phyloP scores from a whole-genome alignment of 2,329 filamentous ascomycete species.

The Calonectria leucothoes region DNA sequence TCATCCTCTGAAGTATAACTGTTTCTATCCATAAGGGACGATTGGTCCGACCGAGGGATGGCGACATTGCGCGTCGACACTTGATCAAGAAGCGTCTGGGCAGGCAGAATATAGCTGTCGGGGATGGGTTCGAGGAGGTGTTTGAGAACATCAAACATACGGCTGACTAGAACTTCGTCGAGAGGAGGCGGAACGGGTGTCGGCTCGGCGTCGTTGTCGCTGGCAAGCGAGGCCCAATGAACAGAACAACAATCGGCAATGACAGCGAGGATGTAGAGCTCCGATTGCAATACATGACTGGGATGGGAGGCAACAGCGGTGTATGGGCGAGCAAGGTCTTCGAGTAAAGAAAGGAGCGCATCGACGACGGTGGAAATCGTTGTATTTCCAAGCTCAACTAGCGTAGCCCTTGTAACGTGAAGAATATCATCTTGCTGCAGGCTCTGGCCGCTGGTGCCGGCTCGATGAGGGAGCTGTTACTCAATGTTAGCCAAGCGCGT shows the following conservation, averaged over 20 bases:
- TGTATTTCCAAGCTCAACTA: constrained; percentile 69
- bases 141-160: constrained; percentile 67
- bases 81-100: constrained; percentile 68
- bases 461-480: constrained; percentile 73
- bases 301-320: constrained; percentile 64
- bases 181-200: constrained; percentile 52
- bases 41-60: constrained; percentile 45
- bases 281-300: constrained; percentile 70
- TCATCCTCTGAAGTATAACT: constrained; percentile 34
- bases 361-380: constrained; percentile 67
- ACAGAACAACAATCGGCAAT: constrained; percentile 74
- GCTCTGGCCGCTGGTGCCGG: constrained; percentile 67
- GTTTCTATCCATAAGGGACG: constrained; percentile 29
- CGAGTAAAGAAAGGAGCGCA: constrained; percentile 66
- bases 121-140: constrained; percentile 68
- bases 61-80: constrained; percentile 51
- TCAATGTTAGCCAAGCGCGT: constrained; percentile 39
- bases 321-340: constrained; percentile 68
- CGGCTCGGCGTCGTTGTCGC: constrained; percentile 33
- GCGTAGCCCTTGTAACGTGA: constrained; percentile 69
- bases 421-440: constrained; percentile 71
- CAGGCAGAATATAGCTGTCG: constrained; percentile 66
- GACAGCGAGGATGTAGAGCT: constrained; percentile 72
- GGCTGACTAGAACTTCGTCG: constrained; percentile 62
- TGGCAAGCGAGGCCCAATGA: constrained; percentile 64